Base-by-base conservation (phyloP, 2,329 filamentous ascomycete species). In the Metarhizium rileyi region DNA sequence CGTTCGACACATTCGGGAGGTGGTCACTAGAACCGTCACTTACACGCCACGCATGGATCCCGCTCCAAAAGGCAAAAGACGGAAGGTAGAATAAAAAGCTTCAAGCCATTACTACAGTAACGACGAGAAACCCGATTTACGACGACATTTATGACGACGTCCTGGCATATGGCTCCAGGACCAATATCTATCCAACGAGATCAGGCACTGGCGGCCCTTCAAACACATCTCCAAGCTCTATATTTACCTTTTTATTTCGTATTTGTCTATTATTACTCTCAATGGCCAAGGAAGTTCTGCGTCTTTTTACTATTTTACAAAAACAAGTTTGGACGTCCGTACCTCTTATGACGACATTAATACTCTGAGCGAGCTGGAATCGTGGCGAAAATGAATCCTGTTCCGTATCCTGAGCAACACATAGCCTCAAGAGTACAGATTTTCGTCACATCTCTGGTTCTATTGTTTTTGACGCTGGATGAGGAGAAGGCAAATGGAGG, bases 21-120 rank as follows among this genome's bases (percentile, higher is more conserved):
- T 96, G 4, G 87, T 96, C 48, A 96, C 90, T n/a, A 80, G 90
- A 58, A 96, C 90, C 16, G 87, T 95, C 52, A 95, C 88, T 38
- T 95, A 94, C 68, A 95, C 87, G 64, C 86, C 82, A 53, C 76
- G 84, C 56, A 87, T 97, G 71, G 87, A 90, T 56, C 87, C 90
- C 23, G 89, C 90, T 35, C 91, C 90, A 7, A 90, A 90, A 67
- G 90, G 90, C 56, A 97, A 96, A 78, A 82, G 90, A 71, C 84
- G 90, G 71, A 94, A 88, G 74, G 66, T 75, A 45, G 73, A 77
- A 55, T 73, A 59, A 63, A 50, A 47, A 43, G 23, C 25, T 30
- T 14, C 22, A 27, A 46, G 43, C 43, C 49, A 47, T 18, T 25
- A 28, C 14, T 28, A 36, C 12, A 44, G 47, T 30, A n/a, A 40